These are phyloP conservation scores for Taxillus chinensis DNA, from an alignment of 164 flowering plant genomes.

Conservation along the genomic window DNA sequence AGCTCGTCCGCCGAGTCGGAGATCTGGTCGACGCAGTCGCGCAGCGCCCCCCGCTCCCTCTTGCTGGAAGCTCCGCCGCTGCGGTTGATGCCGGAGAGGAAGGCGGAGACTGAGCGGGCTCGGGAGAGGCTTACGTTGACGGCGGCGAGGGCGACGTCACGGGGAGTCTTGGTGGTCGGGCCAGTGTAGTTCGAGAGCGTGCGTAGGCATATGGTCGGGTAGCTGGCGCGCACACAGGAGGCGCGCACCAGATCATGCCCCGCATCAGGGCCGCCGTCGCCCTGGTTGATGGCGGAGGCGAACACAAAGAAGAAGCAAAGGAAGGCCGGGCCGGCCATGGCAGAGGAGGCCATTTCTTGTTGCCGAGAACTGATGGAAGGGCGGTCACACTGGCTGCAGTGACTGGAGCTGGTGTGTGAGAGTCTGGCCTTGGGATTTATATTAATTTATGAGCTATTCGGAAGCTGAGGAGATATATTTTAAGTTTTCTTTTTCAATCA, in stretches of 20 bases:
- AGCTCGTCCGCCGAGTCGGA: constrained; percentile 23
- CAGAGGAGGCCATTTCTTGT: no score
- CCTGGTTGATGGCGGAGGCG: no score
- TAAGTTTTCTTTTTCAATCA: no score
- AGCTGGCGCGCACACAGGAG: not conserved
- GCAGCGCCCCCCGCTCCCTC: constrained; percentile 14
- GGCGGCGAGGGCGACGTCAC: not conserved
- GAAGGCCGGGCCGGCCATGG: no score
- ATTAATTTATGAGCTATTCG: no score
- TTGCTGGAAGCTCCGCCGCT: constrained; percentile 6
- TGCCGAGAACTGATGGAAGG: no score
- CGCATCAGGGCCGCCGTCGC: no score
- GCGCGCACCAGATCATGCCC: not conserved
- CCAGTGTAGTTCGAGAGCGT: not conserved
- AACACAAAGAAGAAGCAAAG: no score
- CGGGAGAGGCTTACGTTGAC: not conserved
- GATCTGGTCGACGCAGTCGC: constrained; percentile 26
- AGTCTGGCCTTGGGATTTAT: no score
- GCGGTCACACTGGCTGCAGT: no score
- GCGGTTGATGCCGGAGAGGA: constrained; percentile 11
- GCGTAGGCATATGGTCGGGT: not conserved
- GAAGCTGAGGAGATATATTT: no score
- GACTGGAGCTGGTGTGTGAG: no score
- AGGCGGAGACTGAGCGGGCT: not conserved
- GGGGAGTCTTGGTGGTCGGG: not conserved